Conservation (phyloP, 164 flowering plant species). For the Cinnamomum chago region DNA sequence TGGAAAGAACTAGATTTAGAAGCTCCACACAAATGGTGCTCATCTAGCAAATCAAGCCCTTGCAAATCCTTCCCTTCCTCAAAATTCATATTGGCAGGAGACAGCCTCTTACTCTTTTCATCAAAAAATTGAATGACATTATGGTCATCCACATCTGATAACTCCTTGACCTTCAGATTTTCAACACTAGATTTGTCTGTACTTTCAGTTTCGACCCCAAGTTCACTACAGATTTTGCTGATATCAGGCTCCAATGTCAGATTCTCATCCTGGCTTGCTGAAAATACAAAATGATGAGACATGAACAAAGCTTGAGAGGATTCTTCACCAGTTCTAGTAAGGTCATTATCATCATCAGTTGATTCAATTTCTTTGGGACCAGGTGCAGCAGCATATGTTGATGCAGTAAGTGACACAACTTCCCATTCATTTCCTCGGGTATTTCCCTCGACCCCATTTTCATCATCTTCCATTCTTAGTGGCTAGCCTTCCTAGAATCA, state of each 20-base stretch:
- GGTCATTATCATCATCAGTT: slow-evolving; percentile 27
- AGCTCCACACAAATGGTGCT: slow-evolving; percentile 35
- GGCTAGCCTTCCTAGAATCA: neutral
- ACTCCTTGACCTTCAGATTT: slow-evolving; percentile 31
- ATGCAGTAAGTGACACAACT: slow-evolving; percentile 94
- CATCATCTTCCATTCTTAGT: slow-evolving; percentile 43
- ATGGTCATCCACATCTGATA: slow-evolving; percentile 37
- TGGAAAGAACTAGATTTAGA: slow-evolving; percentile 22
- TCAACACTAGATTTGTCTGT: slow-evolving; percentile 37
- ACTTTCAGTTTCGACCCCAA: slow-evolving; percentile 19
- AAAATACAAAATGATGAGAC: slow-evolving; percentile 90
- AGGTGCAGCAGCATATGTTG: slow-evolving; percentile 91
- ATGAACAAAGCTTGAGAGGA: slow-evolving; percentile 63
- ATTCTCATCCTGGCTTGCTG: slow-evolving; percentile 70
- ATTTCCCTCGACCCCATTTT: slow-evolving; percentile 37
- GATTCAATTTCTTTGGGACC: slow-evolving; percentile 41
- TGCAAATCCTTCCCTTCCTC: slow-evolving; percentile 32
- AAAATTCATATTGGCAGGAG: slow-evolving; percentile 32
- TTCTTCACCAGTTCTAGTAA: slow-evolving; percentile 35
- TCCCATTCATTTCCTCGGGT: slow-evolving; percentile 95
- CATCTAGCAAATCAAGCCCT: slow-evolving; percentile 43
- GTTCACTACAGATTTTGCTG: slow-evolving; percentile 30
- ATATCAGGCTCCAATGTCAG: slow-evolving; percentile 43
- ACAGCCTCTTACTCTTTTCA: slow-evolving; percentile 32
- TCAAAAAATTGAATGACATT: slow-evolving; percentile 37